Base-by-base conservation (phyloP, 2,329 filamentous ascomycete genomes). In the Monosporascus sp. region DNA sequence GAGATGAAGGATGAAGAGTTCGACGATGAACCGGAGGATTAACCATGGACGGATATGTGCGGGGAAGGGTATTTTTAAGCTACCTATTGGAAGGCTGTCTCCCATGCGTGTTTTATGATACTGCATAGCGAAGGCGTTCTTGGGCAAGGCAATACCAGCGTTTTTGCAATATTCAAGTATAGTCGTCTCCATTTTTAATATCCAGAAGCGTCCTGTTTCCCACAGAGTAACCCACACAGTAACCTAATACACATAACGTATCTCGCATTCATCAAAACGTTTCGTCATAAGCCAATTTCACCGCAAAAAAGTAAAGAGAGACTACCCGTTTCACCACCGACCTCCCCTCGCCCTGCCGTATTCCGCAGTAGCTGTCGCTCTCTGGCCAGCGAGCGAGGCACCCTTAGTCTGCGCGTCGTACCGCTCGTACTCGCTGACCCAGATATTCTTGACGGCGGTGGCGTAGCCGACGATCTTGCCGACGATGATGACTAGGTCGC, bases 401-500 rank as follows among this genome's bases (percentile, higher is more conserved):
- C 60, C 65, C 49, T 68, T 63, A 52, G 70, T 70, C 69, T 77
- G 74, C 57, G 74, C 74, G 62, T 83, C 79, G 65, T 82, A 84
- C 54, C 74, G 72, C 63, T 76, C 70, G 64, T 85, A 85, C 68
- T 86, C 82, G 53, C 69, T 67, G 60, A 77, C 65, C 79, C 81
- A 86, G 41, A 83, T 74, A 53, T 78, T 74, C 65, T 72, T 78
- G 50, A 81, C 68, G 49, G 78, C 72, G 15, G 72, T 66, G 44
- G 72, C 69, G 62, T 80, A 81, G 7, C 74, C 76, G 24, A 68
- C 63, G n/a, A 78, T 44, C 62, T 73, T 75, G 53, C 71, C 64
- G 9, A 65, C 72, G 35, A 80, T 55, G 1, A 74, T 71, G 18
- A 72, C 70, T 14, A 74, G 62, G 70, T 94, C 89, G 55, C 77